phyloP scores from a whole-genome alignment of 352 stramenopile species.

The Globisporangium canariense region DNA sequence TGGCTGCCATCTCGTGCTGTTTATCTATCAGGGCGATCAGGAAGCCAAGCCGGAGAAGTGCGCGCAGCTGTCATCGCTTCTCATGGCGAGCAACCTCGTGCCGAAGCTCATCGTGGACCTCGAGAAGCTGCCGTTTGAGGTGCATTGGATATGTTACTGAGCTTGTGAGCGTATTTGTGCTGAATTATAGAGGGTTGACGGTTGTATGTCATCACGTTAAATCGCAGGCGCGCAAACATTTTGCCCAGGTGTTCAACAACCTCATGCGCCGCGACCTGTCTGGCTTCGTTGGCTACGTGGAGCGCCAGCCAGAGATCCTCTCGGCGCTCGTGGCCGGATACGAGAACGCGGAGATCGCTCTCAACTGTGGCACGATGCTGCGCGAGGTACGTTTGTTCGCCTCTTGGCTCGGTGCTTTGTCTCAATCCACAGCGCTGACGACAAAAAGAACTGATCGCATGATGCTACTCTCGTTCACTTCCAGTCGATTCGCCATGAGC shows the following conservation, averaged over 20 bases:
- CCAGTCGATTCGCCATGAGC: slow-evolving; percentile 79
- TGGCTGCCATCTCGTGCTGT: too few species aligned
- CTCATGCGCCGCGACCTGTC: slow-evolving; percentile 83
- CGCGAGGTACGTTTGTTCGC: slow-evolving; percentile 52
- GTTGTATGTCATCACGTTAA: background rate
- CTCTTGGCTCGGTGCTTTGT: background rate
- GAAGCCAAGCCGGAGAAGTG: slow-evolving; percentile 80
- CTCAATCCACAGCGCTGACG: background rate
- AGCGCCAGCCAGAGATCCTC: slow-evolving; percentile 64
- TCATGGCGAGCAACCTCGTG: slow-evolving; percentile 70
- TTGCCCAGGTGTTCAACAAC: slow-evolving; percentile 89
- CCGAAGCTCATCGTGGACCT: slow-evolving; percentile 68
- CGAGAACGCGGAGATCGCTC: slow-evolving; percentile 83
- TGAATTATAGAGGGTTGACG: too few species aligned
- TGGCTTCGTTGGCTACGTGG: slow-evolving; percentile 82
- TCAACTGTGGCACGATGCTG: slow-evolving; percentile 90
- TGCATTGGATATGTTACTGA: slow-evolving; percentile 7
- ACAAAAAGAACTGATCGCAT: background rate
- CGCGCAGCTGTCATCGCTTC: slow-evolving; percentile 65
- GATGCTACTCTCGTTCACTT: background rate
- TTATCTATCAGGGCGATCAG: slow-evolving; percentile 48
- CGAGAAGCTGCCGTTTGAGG: slow-evolving; percentile 80
- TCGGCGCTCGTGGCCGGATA: slow-evolving; percentile 81
- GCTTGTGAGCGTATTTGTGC: background rate
- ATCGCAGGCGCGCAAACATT: slow-evolving; percentile 64